Percentiles rank a stretch among this genome's conserved stretches.
phyloP scores from a whole-genome alignment of 371 early-diverging fungal species.

The Lichtheimia hyalospora region DNA sequence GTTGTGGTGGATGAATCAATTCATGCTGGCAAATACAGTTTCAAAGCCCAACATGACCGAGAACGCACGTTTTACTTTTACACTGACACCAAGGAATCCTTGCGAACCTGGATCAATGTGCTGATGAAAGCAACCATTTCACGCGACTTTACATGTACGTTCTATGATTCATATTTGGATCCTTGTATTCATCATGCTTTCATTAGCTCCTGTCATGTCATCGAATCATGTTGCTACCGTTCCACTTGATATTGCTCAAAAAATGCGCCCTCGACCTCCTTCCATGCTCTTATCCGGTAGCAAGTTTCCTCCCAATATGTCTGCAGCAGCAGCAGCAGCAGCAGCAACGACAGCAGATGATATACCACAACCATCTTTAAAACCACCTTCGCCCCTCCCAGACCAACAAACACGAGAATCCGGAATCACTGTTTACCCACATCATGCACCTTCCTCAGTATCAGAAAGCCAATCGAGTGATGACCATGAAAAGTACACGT shows the following conservation, averaged over 20 bases:
- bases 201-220: conserved; percentile 58
- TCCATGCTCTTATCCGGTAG: conserved; percentile 34
- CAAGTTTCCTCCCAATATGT: background rate
- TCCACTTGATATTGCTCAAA: conserved; percentile 60
- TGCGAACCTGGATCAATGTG: conserved; percentile 67
- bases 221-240: conserved; percentile 65
- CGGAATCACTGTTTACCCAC: conserved; percentile 13
- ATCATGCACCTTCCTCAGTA: background rate
- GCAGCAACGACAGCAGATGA: background rate
- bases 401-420: conserved; percentile 14
- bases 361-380: conserved; percentile 1
- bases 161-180: background rate
- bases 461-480: background rate
- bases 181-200: conserved; percentile 8
- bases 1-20: conserved; percentile 55
- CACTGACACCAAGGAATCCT: conserved; percentile 55
- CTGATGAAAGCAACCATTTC: conserved; percentile 75
- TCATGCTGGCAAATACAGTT: conserved; percentile 60
- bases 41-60: conserved; percentile 54
- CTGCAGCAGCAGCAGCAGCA: background rate
- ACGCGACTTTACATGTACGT: conserved; percentile 33
- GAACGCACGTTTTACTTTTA: conserved; percentile 66
- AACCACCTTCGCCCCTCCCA: background rate
- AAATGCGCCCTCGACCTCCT: conserved; percentile 67
- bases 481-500: conserved; percentile 13